Evolutionary conservation across 352 stramenopile genomes (phyloP).

Genomic region (Phytophthora pseudosyringae): DNA sequence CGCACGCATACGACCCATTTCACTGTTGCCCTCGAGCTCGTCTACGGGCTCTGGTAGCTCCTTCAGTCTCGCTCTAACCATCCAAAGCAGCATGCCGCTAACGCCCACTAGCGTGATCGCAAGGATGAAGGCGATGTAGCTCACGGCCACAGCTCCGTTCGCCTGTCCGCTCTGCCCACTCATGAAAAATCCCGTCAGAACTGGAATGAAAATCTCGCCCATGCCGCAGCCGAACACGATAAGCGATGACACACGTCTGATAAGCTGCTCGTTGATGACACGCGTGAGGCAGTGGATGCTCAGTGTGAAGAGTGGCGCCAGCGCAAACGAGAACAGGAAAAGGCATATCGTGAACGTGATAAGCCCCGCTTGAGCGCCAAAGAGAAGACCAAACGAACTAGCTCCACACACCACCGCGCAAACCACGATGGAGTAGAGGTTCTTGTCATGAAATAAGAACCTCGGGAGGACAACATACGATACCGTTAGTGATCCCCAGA

Average conservation of each 20-base stretch:
- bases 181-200: slow-evolving; percentile 91
- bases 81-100: slow-evolving; percentile 71
- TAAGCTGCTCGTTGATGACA: slow-evolving; percentile 83
- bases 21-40: slow-evolving; percentile 41
- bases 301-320: slow-evolving; percentile 83
- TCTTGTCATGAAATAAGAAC: slow-evolving; percentile 80
- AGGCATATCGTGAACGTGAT: slow-evolving; percentile 59
- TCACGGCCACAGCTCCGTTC: slow-evolving; percentile 75
- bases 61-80: slow-evolving; percentile 69
- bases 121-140: slow-evolving; percentile 84
- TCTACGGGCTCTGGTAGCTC: slow-evolving; percentile 52
- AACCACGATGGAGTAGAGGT: slow-evolving; percentile 80
- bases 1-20: slow-evolving; percentile 37
- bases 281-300: slow-evolving; percentile 86
- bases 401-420: slow-evolving; percentile 68
- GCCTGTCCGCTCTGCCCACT: slow-evolving; percentile 77
- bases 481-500: slow-evolving; percentile 72
- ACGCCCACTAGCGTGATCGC: slow-evolving; percentile 73
- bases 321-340: slow-evolving; percentile 64
- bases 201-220: slow-evolving; percentile 83
- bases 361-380: slow-evolving; percentile 62
- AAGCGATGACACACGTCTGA: slow-evolving; percentile 80
- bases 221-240: slow-evolving; percentile 87
- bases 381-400: slow-evolving; percentile 75
- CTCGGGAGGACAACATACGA: slow-evolving; percentile 81